A percentile compares a stretch with the other conserved stretches of the same genome.
phyloP scores from a whole-genome alignment of 1,284 basidiomycete species.

The Papiliotrema fonsecae region DNA sequence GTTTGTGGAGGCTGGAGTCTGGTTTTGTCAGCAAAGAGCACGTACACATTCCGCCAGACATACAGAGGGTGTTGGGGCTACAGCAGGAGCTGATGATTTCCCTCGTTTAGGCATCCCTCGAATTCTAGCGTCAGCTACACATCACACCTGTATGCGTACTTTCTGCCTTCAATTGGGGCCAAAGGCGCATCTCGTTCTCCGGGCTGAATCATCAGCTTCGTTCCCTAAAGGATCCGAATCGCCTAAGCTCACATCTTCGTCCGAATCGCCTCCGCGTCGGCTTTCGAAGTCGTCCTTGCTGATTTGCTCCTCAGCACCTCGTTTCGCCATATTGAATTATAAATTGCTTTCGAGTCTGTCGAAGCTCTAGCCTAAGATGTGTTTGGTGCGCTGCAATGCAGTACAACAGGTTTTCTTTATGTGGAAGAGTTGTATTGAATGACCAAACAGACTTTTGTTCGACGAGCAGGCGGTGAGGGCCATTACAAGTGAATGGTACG shows the following conservation, averaged over 20 bases:
- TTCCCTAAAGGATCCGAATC: neutral
- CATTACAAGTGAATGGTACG: too few species aligned
- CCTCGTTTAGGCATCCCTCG: slow-evolving; percentile 46
- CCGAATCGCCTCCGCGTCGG: slow-evolving; percentile 34
- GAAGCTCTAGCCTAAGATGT: too few species aligned
- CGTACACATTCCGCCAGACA: neutral
- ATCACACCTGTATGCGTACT: slow-evolving; percentile 20
- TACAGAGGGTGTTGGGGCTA: neutral
- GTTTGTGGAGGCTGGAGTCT: slow-evolving; percentile 1
- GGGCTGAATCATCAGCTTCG: slow-evolving; percentile 24
- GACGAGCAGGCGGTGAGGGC: too few species aligned
- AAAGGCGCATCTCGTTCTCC: slow-evolving; percentile 29
- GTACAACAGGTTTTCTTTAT: too few species aligned
- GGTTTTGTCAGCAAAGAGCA: neutral
- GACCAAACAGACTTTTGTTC: too few species aligned
- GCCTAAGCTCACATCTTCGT: slow-evolving; percentile 40
- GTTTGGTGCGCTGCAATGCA: too few species aligned
- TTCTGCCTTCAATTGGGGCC: slow-evolving; percentile 34
- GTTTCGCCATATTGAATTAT: slow-evolving; percentile 53
- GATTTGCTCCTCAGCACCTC: slow-evolving; percentile 67
- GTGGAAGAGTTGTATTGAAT: too few species aligned
- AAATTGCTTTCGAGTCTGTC: neutral
- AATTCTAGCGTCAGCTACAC: slow-evolving; percentile 34
- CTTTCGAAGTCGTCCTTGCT: slow-evolving; percentile 56
- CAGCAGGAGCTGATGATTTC: slow-evolving; percentile 14